Conservation (phyloP, 371 early-diverging fungal species). For the Mortierella sp. region DNA sequence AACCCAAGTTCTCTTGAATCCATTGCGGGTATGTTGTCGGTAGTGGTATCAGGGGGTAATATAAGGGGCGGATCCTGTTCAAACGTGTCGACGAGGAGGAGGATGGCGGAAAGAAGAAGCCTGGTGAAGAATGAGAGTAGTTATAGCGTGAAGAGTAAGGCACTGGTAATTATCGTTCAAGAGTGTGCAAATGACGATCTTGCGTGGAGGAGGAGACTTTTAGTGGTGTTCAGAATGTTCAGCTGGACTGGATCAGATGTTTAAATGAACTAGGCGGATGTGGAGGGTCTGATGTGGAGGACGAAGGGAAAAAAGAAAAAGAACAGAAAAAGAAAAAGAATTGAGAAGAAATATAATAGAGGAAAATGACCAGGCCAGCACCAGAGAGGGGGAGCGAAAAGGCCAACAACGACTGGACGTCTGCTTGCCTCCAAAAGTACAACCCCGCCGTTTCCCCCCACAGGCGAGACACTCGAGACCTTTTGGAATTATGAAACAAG, state of each 20-base stretch:
- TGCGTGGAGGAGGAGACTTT: not conserved
- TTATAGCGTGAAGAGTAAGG: no score
- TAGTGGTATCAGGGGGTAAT: no score
- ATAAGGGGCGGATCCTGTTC: no score
- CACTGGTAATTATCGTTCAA: no score
- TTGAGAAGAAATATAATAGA: not conserved
- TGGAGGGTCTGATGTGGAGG: not conserved
- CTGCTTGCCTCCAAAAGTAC: not conserved
- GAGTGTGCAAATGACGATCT: not conserved
- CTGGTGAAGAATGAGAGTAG: no score
- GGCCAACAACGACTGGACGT: not conserved
- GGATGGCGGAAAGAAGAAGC: no score
- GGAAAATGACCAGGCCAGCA: not conserved
- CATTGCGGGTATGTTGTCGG: conserved; percentile 19
- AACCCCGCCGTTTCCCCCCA: no score
- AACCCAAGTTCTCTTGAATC: conserved; percentile 54
- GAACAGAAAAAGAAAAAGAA: not conserved
- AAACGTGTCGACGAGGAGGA: no score
- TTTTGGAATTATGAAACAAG: no score
- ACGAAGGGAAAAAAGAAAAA: conserved; percentile 1
- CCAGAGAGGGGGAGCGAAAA: not conserved
- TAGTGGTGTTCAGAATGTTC: conserved; percentile 2
- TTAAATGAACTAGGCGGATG: not conserved
- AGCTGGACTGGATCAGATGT: not conserved
- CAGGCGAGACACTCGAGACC: no score